Percentiles rank a stretch among this genome's conserved stretches.
Conservation (phyloP, 805 yeast species). For the Wickerhamiella musiphila region DNA sequence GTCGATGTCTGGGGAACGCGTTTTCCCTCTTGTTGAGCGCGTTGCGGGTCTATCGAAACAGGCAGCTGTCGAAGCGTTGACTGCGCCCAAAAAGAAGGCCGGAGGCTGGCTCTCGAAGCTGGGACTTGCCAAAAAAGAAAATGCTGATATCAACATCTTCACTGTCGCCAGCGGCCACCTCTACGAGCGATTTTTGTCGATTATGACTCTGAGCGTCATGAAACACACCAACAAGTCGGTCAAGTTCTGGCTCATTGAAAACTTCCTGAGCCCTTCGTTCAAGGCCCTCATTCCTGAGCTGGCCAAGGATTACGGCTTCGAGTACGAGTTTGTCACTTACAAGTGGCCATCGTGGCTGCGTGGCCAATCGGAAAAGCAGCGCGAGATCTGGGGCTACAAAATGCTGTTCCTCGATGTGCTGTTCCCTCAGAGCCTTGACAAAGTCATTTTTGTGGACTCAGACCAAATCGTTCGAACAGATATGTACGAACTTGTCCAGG, state of each 20-base stretch:
- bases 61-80: slow-evolving; percentile 5
- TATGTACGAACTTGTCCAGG: slow-evolving; percentile 44
- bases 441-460: slow-evolving; percentile 73
- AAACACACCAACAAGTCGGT: slow-evolving; percentile 44
- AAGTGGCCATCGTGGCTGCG: slow-evolving; percentile 90
- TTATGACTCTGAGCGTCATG: slow-evolving; percentile 70
- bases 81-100: background rate
- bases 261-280: slow-evolving; percentile 58
- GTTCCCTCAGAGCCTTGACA: slow-evolving; percentile 61
- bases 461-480: slow-evolving; percentile 70
- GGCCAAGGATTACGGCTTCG: slow-evolving; percentile 41
- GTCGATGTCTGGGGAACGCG: slow-evolving; percentile 1
- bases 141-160: slow-evolving; percentile 61
- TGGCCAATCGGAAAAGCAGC: slow-evolving; percentile 56
- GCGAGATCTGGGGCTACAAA: slow-evolving; percentile 80
- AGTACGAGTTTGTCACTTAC: slow-evolving; percentile 63
- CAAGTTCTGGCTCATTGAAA: slow-evolving; percentile 76
- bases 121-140: slow-evolving; percentile 10
- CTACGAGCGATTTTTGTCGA: slow-evolving; percentile 54
- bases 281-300: slow-evolving; percentile 40
- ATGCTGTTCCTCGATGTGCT: slow-evolving; percentile 71
- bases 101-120: slow-evolving; percentile 5
- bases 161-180: slow-evolving; percentile 69
- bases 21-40: background rate
- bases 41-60: slow-evolving; percentile 24